Evolutionary conservation across 371 early-diverging fungal genomes (phyloP).

Genomic region (Apophysomyces variabilis): DNA sequence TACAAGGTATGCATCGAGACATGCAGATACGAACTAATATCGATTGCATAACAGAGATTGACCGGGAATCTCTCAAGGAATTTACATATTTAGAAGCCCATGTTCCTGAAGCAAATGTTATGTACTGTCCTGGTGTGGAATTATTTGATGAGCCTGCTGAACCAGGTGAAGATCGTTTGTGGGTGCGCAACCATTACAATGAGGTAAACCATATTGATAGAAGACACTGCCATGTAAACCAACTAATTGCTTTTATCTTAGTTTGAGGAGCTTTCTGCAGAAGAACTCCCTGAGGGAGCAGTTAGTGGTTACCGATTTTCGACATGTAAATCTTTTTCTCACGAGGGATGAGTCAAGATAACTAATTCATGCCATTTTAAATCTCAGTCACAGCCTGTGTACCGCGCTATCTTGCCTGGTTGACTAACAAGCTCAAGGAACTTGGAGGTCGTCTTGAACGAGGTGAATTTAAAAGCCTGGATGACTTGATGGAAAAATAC

Average conservation of each 20-base stretch:
- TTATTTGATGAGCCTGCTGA: conserved; percentile 20
- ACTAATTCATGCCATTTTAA: neutral
- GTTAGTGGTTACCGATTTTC: conserved; percentile 36
- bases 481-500: conserved; percentile 50
- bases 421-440: conserved; percentile 51
- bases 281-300: conserved; percentile 24
- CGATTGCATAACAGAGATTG: conserved; percentile 28
- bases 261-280: conserved; percentile 30
- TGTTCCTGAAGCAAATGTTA: conserved; percentile 42
- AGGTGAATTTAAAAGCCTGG: conserved; percentile 52
- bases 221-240: neutral
- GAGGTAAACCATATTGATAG: conserved; percentile 23
- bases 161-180: conserved; percentile 31
- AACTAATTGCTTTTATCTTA: conserved; percentile 2
- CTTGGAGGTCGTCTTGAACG: conserved; percentile 63
- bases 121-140: conserved; percentile 33
- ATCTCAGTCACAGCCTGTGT: conserved; percentile 36
- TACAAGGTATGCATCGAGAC: conserved; percentile 28
- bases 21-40: neutral
- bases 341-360: conserved; percentile 3
- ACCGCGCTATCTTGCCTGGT: conserved; percentile 69
- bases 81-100: conserved; percentile 35
- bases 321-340: conserved; percentile 32
- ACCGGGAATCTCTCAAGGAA: conserved; percentile 35
- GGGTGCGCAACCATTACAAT: conserved; percentile 39